Evolutionary conservation across 768 basidiomycete genomes (phyloP).

Genomic region (Boletus huronensis): DNA sequence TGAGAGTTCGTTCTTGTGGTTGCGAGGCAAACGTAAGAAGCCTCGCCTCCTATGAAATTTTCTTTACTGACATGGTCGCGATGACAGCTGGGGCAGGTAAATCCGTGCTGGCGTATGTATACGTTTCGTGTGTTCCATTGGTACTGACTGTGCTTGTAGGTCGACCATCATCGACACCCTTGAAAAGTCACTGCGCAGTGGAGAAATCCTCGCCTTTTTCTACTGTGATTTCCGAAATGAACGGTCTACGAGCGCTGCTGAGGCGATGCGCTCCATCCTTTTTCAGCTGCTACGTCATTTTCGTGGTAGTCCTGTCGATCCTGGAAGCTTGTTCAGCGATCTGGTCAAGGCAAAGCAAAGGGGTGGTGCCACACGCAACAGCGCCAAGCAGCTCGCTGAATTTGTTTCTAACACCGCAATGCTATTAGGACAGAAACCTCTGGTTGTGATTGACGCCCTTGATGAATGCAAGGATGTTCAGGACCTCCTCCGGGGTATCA

Average conservation of each 20-base stretch:
- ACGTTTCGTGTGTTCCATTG: background rate
- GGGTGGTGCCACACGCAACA: background rate
- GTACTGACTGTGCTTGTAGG: background rate
- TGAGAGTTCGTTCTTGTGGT: background rate
- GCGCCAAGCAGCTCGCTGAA: background rate
- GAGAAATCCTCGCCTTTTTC: background rate
- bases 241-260: background rate
- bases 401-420: background rate
- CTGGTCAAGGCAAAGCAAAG: background rate
- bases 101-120: background rate
- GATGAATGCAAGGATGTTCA: background rate
- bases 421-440: background rate
- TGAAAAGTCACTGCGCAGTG: background rate
- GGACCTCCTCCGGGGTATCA: background rate
- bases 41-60: background rate
- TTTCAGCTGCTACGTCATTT: background rate
- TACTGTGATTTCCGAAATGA: background rate
- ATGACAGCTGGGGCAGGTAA: background rate
- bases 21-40: background rate
- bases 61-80: background rate
- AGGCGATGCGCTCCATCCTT: background rate
- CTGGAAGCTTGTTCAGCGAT: background rate
- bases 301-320: too few relatives aligned
- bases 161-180: background rate
- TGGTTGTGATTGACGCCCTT: background rate